Evolutionary conservation across 192 early-diverging fungal genomes (phyloP).

Genomic region (Podila epicladia): DNA sequence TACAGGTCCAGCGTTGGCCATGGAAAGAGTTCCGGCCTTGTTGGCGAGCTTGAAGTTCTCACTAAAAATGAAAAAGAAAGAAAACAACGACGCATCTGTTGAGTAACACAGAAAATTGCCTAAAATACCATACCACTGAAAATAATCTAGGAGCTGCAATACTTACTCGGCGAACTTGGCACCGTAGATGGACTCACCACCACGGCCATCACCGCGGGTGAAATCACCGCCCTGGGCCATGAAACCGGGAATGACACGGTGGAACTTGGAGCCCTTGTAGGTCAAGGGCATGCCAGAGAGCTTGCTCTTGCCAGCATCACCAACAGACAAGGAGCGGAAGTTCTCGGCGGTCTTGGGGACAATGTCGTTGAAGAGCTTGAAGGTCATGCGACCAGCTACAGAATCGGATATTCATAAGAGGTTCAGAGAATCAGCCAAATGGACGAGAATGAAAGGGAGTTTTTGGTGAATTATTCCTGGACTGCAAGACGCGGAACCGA

Average conservation of each 20-base stretch:
- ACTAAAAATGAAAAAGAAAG: conserved; percentile 25
- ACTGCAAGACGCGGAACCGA: no score
- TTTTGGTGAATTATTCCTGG: background rate
- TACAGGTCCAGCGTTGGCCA: conserved; percentile 80
- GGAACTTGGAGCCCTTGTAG: conserved; percentile 65
- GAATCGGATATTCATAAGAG: background rate
- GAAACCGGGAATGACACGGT: conserved; percentile 68
- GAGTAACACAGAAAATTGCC: background rate
- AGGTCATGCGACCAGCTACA: conserved; percentile 63
- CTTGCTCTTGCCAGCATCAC: conserved; percentile 64
- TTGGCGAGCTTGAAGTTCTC: conserved; percentile 94
- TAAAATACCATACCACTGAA: background rate
- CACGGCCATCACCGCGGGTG: conserved; percentile 73
- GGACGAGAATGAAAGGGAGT: background rate
- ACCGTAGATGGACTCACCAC: conserved; percentile 85
- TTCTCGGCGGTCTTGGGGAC: conserved; percentile 97
- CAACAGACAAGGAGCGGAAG: conserved; percentile 81
- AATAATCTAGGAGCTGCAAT: background rate
- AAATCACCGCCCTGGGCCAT: conserved; percentile 70
- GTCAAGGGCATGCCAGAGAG: conserved; percentile 70
- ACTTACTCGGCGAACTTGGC: conserved; percentile 86
- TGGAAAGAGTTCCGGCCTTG: conserved; percentile 71
- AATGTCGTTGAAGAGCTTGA: conserved; percentile 79
- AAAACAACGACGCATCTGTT: background rate
- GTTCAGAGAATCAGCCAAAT: background rate